phyloP scores from a whole-genome alignment of 2,329 filamentous ascomycete species.

The Sarocladium strictum region DNA sequence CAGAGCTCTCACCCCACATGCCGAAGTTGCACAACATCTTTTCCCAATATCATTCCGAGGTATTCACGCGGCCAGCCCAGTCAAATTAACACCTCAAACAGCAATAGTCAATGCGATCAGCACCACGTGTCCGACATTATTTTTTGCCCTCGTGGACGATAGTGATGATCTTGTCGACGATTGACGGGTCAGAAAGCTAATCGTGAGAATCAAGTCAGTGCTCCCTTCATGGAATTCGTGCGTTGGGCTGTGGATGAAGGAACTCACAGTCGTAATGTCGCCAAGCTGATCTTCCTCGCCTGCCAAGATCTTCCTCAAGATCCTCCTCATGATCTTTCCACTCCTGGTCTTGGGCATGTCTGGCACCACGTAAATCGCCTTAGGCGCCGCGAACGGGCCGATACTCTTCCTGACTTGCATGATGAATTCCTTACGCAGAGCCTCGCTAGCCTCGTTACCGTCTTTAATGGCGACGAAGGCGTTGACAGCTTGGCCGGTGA shows the following conservation, averaged over 20 bases:
- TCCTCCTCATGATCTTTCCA: slow-evolving; percentile 98
- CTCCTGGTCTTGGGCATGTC: slow-evolving; percentile 96
- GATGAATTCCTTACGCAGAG: slow-evolving; percentile 86
- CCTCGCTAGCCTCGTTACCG: slow-evolving; percentile 66
- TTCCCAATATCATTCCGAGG: not conserved
- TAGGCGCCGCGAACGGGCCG: slow-evolving; percentile 93
- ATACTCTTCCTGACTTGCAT: slow-evolving; percentile 96
- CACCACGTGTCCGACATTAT: slow-evolving; percentile 24
- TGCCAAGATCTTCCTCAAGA: slow-evolving; percentile 93
- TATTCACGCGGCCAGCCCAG: not conserved
- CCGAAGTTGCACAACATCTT: not conserved
- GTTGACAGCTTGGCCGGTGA: slow-evolving; percentile 95
- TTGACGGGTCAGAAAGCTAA: slow-evolving; percentile 79
- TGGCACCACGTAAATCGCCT: slow-evolving; percentile 83
- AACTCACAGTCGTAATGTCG: slow-evolving; percentile 80
- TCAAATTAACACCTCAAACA: not conserved
- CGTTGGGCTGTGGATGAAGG: slow-evolving; percentile 10
- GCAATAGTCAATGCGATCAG: no score
- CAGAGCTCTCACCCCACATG: no score
- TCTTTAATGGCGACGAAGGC: slow-evolving; percentile 94
- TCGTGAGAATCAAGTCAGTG: slow-evolving; percentile 4
- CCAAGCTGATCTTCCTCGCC: slow-evolving; percentile 96
- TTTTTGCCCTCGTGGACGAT: slow-evolving; percentile 62
- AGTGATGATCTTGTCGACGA: slow-evolving; percentile 85
- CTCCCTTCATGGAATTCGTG: not conserved